Base-by-base conservation (phyloP, 257 asterid species). In the Fraxinus excelsior region DNA sequence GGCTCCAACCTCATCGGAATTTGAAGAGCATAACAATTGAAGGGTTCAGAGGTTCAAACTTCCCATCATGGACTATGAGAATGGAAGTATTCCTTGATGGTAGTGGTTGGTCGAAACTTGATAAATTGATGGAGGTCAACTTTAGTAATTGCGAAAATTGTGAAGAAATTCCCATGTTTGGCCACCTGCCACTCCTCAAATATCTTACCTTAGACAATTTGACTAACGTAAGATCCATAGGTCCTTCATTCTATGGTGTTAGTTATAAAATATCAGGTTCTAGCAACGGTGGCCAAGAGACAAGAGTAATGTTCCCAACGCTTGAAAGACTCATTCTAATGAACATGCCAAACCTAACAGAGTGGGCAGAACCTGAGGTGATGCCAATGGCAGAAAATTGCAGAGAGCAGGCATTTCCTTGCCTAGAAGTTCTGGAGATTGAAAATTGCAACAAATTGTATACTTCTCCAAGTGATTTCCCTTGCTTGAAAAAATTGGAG, bases 1-100 rank as follows among this genome's bases (percentile, higher is more conserved):
- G 82, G 46, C 88, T 84, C 12, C 73, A 74, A 69, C 83, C 86
- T 42, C 82, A 82, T 29, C 74, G 75, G 19, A 85, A 80, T 67
- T 10, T 82, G 32, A 35, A 72, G 32, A 23, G 37, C 11, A 32
- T 82, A 11, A 4, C 1, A 1, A 65, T 82, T 19, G 1, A 0
- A 2, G 44, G 35, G 21, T 85, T 79, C 18, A 46, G 14, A 38
- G 86, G 83, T 7, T 23, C 2, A n/a, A 34, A 64, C 13, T 77
- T 85, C 12, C 83, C 86, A 3, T 3, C 16, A 3, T 82, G 83
- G 89, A 42, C 72, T 19, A 74, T 65, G 72, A 72, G 72, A 8
- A 74, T 80, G 82, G 37, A 23, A 44, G 21, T 44, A 4, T 35
- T 19, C 56, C 35, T 56, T n/a, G 14, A 19, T 19, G 56, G n/a